Evolutionary conservation across 2,329 filamentous ascomycete genomes (phyloP).

Genomic region (Emydomyces testavorans): DNA sequence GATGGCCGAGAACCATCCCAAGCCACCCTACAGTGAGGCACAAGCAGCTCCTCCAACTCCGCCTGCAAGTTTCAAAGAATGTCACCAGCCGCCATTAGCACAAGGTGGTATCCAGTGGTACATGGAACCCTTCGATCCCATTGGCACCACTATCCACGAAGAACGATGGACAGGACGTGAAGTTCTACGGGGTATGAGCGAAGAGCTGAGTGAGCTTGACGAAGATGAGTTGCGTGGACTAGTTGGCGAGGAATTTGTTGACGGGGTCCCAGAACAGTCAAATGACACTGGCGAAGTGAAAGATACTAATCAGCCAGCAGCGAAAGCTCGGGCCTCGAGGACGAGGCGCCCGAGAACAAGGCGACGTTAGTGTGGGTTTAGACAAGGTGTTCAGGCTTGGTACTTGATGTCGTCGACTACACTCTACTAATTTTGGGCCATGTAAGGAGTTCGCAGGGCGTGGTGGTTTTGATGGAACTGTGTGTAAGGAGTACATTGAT

Average conservation of each 20-base stretch:
- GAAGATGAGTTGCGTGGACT: conserved; percentile 76
- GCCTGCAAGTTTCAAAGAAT: conserved; percentile 30
- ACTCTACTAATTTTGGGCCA: background rate
- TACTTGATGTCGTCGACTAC: background rate
- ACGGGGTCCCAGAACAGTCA: conserved; percentile 10
- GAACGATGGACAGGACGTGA: conserved; percentile 64
- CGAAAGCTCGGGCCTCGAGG: background rate
- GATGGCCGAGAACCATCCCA: conserved; percentile 21
- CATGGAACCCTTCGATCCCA: conserved; percentile 64
- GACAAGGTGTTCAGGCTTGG: conserved; percentile 8
- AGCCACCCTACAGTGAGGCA: conserved; percentile 38
- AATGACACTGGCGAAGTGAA: background rate
- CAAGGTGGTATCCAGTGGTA: conserved; percentile 83
- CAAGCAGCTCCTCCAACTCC: conserved; percentile 28
- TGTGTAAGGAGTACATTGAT: background rate
- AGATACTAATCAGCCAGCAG: background rate
- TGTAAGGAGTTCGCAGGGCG: background rate
- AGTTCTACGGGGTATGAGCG: conserved; percentile 61
- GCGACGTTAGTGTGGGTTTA: conserved; percentile 26
- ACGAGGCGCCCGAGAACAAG: conserved; percentile 24
- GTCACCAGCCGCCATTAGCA: conserved; percentile 42
- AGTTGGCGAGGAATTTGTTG: conserved; percentile 39
- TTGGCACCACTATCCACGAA: conserved; percentile 67
- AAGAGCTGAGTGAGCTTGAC: conserved; percentile 82
- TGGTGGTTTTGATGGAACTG: background rate